Evolutionary conservation across 305 asterid species (phyloP), one percentile per base, ranked within the genome.

Genomic region (Fraxinus sp.): DNA sequence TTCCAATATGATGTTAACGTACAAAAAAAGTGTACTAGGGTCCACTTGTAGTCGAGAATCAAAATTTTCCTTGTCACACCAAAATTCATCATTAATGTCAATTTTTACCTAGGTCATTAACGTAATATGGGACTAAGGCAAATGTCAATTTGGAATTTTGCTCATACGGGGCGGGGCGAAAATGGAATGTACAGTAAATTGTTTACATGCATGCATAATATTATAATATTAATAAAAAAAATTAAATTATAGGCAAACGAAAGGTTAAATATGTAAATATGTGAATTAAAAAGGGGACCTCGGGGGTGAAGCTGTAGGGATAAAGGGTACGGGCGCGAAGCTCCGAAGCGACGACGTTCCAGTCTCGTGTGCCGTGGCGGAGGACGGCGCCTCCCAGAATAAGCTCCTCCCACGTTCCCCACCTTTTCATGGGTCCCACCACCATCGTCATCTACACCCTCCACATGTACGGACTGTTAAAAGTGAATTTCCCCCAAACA

Each of bases 401-500:
- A 18, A 95, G 93, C 88, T 95, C 99, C 86, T 95, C 99, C 98
- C 98, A 92, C 71, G 99, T 93, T 82, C 95, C 97, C 99, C 98
- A 94, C 87, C 28, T 84, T 74, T 35, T 64, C 57, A 1, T 32
- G 84, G 89, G 85, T 39, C 86, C 92, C 89, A 78, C 91, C 81
- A 71, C 91, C 87, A 74, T 80, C 49, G 82, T 90, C 93, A 86
- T 85, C 81, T 80, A 74, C 80, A 39, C 32, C 82, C 70, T 72
- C 90, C 91, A 89, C 88, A 88, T 85, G 83, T 78, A 84, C 88
- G 87, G 30, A 24, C 78, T 80, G 87, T 78, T 14, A 72, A 83
- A 75, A 32, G n/a, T 26, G 18, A 13, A 68, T 28, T 4, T 36
- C 37, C 74, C 74, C 20, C 10, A 9, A 68, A 68, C 24, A 8